Conservation (phyloP, 331 rosid genomes). For the Phaseolus coccineus region DNA sequence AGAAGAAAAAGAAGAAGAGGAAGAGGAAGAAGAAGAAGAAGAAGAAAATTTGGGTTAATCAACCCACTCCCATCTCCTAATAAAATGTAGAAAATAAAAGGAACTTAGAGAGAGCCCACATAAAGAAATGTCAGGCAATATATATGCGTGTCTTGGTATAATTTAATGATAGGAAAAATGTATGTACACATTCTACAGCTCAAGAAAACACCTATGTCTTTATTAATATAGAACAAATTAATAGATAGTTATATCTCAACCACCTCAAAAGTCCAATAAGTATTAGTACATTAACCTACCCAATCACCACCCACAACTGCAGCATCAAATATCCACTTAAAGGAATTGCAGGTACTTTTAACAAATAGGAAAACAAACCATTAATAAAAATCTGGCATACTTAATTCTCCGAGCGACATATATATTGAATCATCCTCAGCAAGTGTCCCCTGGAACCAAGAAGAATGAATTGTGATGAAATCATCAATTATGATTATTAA, state of each 20-base stretch:
- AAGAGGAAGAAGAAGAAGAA: background rate
- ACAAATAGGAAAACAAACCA: conserved; percentile 54
- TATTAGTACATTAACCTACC: conserved; percentile 23
- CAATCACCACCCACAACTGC: conserved; percentile 24
- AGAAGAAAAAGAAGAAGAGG: background rate
- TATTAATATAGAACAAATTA: conserved; percentile 20
- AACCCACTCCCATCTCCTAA: background rate
- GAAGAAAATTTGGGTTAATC: background rate
- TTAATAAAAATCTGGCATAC: conserved; percentile 71
- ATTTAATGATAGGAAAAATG: conserved; percentile 20
- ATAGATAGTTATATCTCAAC: conserved; percentile 29
- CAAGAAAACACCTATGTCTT: background rate
- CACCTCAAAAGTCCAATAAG: conserved; percentile 24
- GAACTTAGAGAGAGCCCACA: conserved; percentile 18
- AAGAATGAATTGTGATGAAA: conserved; percentile 32
- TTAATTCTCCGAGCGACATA: conserved; percentile 96
- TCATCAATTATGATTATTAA: conserved; percentile 24
- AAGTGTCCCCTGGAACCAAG: conserved; percentile 71
- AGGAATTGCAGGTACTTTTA: conserved; percentile 32
- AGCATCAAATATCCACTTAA: conserved; percentile 37
- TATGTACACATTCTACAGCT: conserved; percentile 8
- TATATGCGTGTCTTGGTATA: background rate
- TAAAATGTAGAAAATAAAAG: conserved; percentile 1
- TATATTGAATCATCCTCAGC: conserved; percentile 95
- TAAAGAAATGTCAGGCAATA: background rate